Evolutionary conservation across 805 yeast species (phyloP).

Genomic region (Hermanozyma aechmeae): DNA sequence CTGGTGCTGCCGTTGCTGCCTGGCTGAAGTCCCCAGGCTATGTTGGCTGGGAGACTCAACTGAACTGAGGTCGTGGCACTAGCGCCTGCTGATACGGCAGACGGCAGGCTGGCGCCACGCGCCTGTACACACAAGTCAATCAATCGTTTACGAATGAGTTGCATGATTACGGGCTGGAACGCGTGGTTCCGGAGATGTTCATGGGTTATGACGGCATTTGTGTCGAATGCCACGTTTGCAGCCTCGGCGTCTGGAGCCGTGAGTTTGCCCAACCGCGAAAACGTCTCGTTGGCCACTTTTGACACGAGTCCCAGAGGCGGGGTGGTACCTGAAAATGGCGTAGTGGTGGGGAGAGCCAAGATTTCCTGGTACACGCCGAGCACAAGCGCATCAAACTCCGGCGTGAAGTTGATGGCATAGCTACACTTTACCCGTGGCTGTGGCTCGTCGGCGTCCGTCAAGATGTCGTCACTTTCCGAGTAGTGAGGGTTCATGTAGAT

Average conservation of each 20-base stretch:
- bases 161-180: conserved; percentile 30
- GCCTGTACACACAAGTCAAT: conserved; percentile 33
- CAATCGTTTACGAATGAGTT: conserved; percentile 31
- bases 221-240: conserved; percentile 17
- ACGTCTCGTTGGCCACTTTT: conserved; percentile 29
- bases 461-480: conserved; percentile 32
- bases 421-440: conserved; percentile 6
- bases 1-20: too few relatives aligned
- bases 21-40: too few relatives aligned
- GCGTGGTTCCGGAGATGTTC: conserved; percentile 22
- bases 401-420: conserved; percentile 27
- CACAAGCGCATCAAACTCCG: conserved; percentile 27
- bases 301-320: conserved; percentile 38
- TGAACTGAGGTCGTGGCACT: too few relatives aligned
- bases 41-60: too few relatives aligned
- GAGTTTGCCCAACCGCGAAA: conserved; percentile 17
- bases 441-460: conserved; percentile 31
- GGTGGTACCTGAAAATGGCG: conserved; percentile 32
- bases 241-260: conserved; percentile 9
- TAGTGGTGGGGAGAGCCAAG: conserved; percentile 33
- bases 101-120: too few relatives aligned
- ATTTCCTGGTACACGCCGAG: conserved; percentile 24
- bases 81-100: too few relatives aligned
- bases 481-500: conserved; percentile 25
- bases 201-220: conserved; percentile 20